Conservation (phyloP, 2,329 filamentous ascomycete species). For the Cladosporium halotolerans region DNA sequence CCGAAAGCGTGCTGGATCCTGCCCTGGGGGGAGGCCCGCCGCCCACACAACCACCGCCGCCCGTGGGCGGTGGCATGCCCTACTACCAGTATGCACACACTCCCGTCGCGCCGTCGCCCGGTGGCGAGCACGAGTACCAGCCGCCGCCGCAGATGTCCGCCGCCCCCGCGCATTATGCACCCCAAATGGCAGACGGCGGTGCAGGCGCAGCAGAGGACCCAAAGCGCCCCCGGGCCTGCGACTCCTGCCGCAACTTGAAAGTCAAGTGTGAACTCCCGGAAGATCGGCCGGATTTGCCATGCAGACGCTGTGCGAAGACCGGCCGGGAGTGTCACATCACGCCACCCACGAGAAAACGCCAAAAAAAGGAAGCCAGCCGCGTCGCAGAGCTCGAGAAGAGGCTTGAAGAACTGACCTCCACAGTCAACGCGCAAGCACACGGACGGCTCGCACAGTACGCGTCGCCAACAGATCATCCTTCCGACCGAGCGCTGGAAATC, state of each 20-base stretch:
- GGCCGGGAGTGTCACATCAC: slow-evolving; percentile 73
- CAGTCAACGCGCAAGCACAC: slow-evolving; percentile 23
- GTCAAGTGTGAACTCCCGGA: slow-evolving; percentile 79
- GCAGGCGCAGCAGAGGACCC: slow-evolving; percentile 26
- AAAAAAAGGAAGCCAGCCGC: slow-evolving; percentile 85
- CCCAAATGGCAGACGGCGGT: not conserved
- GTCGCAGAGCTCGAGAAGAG: slow-evolving; percentile 90
- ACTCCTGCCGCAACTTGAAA: slow-evolving; percentile 43
- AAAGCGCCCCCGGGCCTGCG: slow-evolving; percentile 43
- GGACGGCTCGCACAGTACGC: slow-evolving; percentile 2
- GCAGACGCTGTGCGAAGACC: slow-evolving; percentile 69
- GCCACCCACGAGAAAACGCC: slow-evolving; percentile 66
- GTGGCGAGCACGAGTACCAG: slow-evolving; percentile 2
- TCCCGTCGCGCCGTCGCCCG: not conserved
- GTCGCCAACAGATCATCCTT: not conserved
- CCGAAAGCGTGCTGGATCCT: slow-evolving; percentile 6
- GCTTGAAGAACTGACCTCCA: slow-evolving; percentile 81
- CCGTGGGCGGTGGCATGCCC: slow-evolving; percentile 3
- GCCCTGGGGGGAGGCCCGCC: slow-evolving; percentile 4
- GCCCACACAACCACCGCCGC: not conserved
- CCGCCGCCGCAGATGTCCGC: slow-evolving; percentile 2
- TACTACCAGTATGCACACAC: slow-evolving; percentile 9
- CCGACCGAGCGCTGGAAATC: not conserved
- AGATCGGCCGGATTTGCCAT: slow-evolving; percentile 51
- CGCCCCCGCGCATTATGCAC: slow-evolving; percentile 4